A percentile compares a stretch with the other conserved stretches of the same genome.
Conservation (phyloP, 192 early-diverging fungal genomes). For the Coemansia sp. region DNA sequence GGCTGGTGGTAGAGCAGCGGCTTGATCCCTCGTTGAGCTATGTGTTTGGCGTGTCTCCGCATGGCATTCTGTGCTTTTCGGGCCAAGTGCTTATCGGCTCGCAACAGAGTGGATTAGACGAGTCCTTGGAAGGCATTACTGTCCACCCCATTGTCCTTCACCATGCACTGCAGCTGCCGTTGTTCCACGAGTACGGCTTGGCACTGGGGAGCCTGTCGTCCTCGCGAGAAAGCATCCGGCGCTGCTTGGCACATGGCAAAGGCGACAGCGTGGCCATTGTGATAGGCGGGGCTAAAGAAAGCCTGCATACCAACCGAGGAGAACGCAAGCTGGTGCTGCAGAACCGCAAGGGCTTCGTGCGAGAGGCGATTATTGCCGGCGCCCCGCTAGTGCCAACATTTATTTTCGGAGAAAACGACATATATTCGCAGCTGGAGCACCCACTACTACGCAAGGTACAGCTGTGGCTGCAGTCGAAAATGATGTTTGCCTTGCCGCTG, state of each 20-base stretch:
- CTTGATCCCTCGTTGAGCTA: constrained; percentile 86
- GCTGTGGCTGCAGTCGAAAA: constrained; percentile 63
- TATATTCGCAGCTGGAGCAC: constrained; percentile 78
- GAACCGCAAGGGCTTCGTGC: constrained; percentile 87
- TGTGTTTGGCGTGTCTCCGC: constrained; percentile 87
- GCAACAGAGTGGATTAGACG: constrained; percentile 69
- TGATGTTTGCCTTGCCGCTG: constrained; percentile 73
- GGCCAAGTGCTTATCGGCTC: constrained; percentile 83
- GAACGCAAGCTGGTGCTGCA: constrained; percentile 66
- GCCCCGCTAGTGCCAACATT: constrained; percentile 83
- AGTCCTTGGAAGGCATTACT: constrained; percentile 72
- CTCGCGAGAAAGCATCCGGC: constrained; percentile 70
- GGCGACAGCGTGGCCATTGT: constrained; percentile 85
- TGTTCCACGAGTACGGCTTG: constrained; percentile 83
- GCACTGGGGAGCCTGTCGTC: constrained; percentile 74
- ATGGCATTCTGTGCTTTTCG: constrained; percentile 84
- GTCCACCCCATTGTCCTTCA: constrained; percentile 60
- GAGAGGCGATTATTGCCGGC: constrained; percentile 80
- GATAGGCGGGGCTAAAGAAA: constrained; percentile 89
- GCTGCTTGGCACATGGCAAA: constrained; percentile 68
- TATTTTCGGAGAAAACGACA: constrained; percentile 93
- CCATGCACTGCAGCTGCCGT: constrained; percentile 77
- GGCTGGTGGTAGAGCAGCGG: constrained; percentile 74
- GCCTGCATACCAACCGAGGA: constrained; percentile 67
- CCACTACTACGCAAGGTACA: constrained; percentile 64